Conservation (phyloP, 495 filamentous ascomycete species). For the Articulospora tetracladia region DNA sequence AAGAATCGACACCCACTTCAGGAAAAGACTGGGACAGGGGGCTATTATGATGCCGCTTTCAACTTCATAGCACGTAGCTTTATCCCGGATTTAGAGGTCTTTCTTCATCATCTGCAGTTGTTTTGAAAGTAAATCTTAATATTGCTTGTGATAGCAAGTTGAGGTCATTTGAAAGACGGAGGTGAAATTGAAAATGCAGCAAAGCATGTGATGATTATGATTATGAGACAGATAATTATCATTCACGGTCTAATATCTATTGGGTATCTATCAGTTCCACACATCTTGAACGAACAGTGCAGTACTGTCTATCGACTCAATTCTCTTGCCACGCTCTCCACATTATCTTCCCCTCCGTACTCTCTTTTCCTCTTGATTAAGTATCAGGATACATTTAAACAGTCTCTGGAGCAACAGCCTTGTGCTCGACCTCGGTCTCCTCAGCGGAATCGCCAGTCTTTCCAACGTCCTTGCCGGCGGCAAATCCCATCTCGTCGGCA, state of each 20-base stretch:
- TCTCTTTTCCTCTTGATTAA: not conserved
- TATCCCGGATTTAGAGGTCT: too few relatives aligned
- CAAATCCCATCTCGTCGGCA: slow-evolving; percentile 50
- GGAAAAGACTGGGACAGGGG: too few relatives aligned
- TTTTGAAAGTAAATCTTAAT: too few relatives aligned
- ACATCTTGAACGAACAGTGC: not conserved
- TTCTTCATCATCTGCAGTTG: too few relatives aligned
- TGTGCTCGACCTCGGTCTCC: slow-evolving; percentile 13
- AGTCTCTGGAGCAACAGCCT: not conserved
- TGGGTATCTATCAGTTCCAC: slow-evolving; percentile 10
- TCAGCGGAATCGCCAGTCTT: slow-evolving; percentile 5
- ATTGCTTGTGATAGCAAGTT: too few relatives aligned
- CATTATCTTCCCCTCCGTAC: not conserved
- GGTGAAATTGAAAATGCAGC: too few relatives aligned
- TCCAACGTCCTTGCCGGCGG: slow-evolving; percentile 27
- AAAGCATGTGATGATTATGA: too few relatives aligned
- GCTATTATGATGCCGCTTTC: too few relatives aligned
- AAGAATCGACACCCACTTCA: too few relatives aligned
- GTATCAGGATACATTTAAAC: slow-evolving; percentile 1
- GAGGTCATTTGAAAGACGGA: too few relatives aligned
- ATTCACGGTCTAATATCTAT: slow-evolving; percentile 2
- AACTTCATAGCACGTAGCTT: too few relatives aligned
- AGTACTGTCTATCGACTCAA: not conserved
- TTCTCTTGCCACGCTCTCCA: not conserved
- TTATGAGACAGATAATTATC: too few relatives aligned